These are phyloP conservation scores for Juncus effusus DNA, from an alignment of 176 grass and related monocot genomes.

Conservation along the genomic window DNA sequence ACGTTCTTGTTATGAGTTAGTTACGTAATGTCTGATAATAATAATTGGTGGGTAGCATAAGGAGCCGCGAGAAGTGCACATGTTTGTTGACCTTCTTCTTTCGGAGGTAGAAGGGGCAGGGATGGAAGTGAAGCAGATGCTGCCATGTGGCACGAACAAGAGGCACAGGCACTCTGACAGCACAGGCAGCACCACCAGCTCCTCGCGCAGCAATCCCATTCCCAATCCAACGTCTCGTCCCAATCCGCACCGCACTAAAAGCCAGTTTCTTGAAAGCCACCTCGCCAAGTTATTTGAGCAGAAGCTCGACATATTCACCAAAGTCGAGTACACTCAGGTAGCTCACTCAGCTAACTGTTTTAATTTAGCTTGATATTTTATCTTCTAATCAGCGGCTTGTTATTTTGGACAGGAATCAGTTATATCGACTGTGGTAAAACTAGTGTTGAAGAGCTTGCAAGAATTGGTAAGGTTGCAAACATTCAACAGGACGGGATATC, in stretches of 20 bases:
- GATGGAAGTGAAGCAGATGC: slow-evolving; percentile 77
- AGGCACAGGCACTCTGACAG: slow-evolving; percentile 92
- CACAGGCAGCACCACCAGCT: slow-evolving; percentile 68
- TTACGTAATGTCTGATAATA: slow-evolving; percentile 18
- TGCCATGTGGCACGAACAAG: slow-evolving; percentile 74
- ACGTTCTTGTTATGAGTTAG: slow-evolving; percentile 30
- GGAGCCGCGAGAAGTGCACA: slow-evolving; percentile 96
- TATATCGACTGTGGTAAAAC: slow-evolving; percentile 74
- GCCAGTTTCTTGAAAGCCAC: slow-evolving; percentile 98
- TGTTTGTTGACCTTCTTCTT: slow-evolving; percentile 98
- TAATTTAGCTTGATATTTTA: too few relatives aligned
- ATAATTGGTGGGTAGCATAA: slow-evolving; percentile 53
- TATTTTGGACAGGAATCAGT: slow-evolving; percentile 77
- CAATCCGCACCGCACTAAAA: slow-evolving; percentile 74
- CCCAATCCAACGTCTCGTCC: slow-evolving; percentile 66
- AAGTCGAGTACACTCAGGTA: slow-evolving; percentile 98
- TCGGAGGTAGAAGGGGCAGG: slow-evolving; percentile 90
- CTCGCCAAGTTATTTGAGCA: slow-evolving; percentile 97
- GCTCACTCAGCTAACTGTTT: neutral
- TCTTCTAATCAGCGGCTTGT: too few relatives aligned
- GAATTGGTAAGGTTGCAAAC: slow-evolving; percentile 98
- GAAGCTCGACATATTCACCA: slow-evolving; percentile 99
- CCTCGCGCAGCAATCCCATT: slow-evolving; percentile 83
- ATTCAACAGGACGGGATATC: slow-evolving; percentile 95
- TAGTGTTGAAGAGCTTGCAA: slow-evolving; percentile 97